phyloP scores from a whole-genome alignment of 257 asterid species.

The Solanum etuberosum region DNA sequence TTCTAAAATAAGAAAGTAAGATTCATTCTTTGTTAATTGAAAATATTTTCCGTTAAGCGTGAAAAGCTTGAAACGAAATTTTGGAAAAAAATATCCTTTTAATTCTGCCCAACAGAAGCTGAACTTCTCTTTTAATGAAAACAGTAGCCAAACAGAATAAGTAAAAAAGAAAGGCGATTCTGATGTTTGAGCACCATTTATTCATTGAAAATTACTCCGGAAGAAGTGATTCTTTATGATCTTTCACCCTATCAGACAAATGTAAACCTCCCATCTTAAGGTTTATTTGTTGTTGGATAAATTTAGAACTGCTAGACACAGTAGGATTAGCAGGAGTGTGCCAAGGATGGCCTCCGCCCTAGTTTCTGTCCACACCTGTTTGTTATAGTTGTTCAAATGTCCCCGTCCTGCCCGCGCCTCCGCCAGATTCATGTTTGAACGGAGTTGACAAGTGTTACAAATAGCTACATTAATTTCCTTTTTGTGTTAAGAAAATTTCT shows the following conservation, averaged over 20 bases:
- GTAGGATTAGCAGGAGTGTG: not conserved
- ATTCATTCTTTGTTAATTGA: not conserved
- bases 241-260: not conserved
- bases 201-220: not conserved
- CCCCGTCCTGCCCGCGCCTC: not conserved
- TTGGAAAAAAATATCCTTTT: not conserved
- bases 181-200: not conserved
- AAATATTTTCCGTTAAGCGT: not conserved
- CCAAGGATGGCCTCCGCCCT: not conserved
- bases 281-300: not conserved
- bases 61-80: not conserved
- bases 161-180: not conserved
- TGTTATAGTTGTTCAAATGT: not conserved
- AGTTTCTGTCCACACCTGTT: not conserved
- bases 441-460: not conserved
- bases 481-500: not conserved
- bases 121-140: not conserved
- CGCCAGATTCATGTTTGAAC: not conserved
- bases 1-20: not conserved
- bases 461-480: not conserved
- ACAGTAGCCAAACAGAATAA: not conserved
- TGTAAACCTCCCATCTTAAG: not conserved
- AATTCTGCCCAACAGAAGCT: not conserved
- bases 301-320: not conserved
- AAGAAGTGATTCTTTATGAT: not conserved